Evolutionary conservation across 2,329 filamentous ascomycete species (phyloP), one percentile per base, ranked within the genome.

Genomic region (Fusarium stilboides): DNA sequence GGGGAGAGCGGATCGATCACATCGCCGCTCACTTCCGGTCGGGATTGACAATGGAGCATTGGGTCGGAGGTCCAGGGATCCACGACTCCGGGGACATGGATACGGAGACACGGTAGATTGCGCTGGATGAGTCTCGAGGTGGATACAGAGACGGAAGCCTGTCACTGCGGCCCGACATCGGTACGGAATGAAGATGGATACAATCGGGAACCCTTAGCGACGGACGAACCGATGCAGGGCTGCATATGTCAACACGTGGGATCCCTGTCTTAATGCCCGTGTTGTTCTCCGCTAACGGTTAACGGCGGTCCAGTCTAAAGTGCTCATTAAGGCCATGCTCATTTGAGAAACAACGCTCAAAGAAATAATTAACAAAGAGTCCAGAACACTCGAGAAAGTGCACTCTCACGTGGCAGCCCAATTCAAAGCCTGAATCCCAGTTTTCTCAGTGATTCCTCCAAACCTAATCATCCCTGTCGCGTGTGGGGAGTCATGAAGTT

Each of bases 1-100:
- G 77, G 77, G 72, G 73, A 24, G 69, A 75, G 52, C 59, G 77
- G 22, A 71, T 68, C 46, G 65, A 76, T 57, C 77, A 78, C 47
- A 33, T 78, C 17, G 72, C 77, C 7, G 63, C 55, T 42, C 77
- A 78, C 42, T 78, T 77, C 37, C 65, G 73, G 20, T 65, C 69
- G 3, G 76, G 76, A 5, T 49, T 75, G 47, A 78, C 75, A 4
- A 77, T 77, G 76, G 70, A 74, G 22, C 62, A 62, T 20, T 75
- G 73, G 73, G 34, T 57, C 6, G 73, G 73, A 28, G 73, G 65
- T 6, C 65, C 65, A n/a, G 73, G 70, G 33, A 73, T 75, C 42
- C 57, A 73, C 22, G 57, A 70, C 31, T 52, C 61, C 9, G 61
- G 59, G 6, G 45, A 64, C 42, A 73, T 61, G 54, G 51, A 42